Base-by-base conservation (phyloP, 768 basidiomycete genomes). In the Lentinus tigrinus region DNA sequence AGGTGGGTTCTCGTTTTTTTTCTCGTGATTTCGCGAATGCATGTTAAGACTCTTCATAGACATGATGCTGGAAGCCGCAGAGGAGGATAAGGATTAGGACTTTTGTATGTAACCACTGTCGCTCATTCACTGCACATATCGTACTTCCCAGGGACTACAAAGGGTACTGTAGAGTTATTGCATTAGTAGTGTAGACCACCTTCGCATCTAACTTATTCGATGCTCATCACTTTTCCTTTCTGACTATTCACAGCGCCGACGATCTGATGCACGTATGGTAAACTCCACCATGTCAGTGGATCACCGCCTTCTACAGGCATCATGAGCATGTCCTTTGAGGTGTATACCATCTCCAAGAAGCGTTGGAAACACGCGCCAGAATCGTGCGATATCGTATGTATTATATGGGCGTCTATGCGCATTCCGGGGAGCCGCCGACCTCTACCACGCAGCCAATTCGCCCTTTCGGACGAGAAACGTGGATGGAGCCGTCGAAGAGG, bases 51-150 rank as follows among this genome's bases (percentile, higher is more conserved):
- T 31, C 31, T 27, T 21, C 8, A 39, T 47, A 74, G 72, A 72
- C 53, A 70, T 80, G 72, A 80, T 84, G 78, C 60, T 72, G 28
- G 75, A 81, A 60, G 78, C 77, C 28, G 76, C 77, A 27, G 69
- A 76, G 58, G 79, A 82, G 60, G 76, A 82, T 43, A 34, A 26
- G 26, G 54, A 60, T 24, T 56, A 56, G 51, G 40, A 51, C 21
- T 38, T 51, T 17, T 34, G 59, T 37, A 53, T 47, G 52, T 56
- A 44, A 47, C 10, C 47, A 42, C 23, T 31, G 36, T 57, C 55
- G 16, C 60, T 57, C 56, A 13, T 61, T 57, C 56, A 7, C 37
- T 48, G 60, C 52, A 56, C 26, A 53, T 57, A 38, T 34, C 21
- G 55, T 51, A 47, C 44, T 47, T 48, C 51, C 46, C 28, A 47